phyloP scores from a whole-genome alignment of 306 rosid species.

The Abrus pulchellus region DNA sequence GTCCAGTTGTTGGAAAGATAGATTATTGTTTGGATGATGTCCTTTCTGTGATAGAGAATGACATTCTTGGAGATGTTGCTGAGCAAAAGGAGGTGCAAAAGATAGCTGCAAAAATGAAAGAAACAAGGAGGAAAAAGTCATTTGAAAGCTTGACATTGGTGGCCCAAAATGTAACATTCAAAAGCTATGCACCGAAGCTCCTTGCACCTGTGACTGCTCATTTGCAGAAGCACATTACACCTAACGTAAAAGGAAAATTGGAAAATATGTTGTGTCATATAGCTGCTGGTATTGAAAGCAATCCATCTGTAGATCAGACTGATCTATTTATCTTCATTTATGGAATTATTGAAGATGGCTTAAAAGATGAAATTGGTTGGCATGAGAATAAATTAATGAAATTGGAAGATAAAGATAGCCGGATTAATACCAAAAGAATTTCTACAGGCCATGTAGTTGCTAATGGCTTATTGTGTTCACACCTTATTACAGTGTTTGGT shows the following conservation, averaged over 20 bases:
- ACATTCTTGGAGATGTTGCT: slow-evolving; percentile 89
- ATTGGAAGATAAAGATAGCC: slow-evolving; percentile 46
- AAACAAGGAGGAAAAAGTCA: slow-evolving; percentile 79
- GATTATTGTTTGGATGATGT: slow-evolving; percentile 92
- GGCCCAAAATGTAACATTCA: slow-evolving; percentile 81
- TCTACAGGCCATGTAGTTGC: slow-evolving; percentile 56
- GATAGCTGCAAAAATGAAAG: slow-evolving; percentile 97
- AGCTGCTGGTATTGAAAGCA: slow-evolving; percentile 86
- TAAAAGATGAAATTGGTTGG: slow-evolving; percentile 65
- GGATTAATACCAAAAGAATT: slow-evolving; percentile 52
- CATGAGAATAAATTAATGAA: slow-evolving; percentile 50
- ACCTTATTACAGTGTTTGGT: slow-evolving; percentile 84
- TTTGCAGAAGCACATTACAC: slow-evolving; percentile 69
- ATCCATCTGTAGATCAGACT: slow-evolving; percentile 80
- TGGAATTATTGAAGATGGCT: slow-evolving; percentile 82
- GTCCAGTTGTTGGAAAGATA: slow-evolving; percentile 69
- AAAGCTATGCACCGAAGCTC: slow-evolving; percentile 73
- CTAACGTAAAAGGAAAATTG: slow-evolving; percentile 76
- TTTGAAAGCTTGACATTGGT: slow-evolving; percentile 83
- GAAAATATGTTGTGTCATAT: slow-evolving; percentile 80
- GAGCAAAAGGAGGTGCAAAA: slow-evolving; percentile 95
- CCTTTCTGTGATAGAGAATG: slow-evolving; percentile 76
- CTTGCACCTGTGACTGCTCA: slow-evolving; percentile 75
- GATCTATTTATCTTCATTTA: slow-evolving; percentile 75
- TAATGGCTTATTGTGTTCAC: slow-evolving; percentile 70